These are phyloP conservation scores for Pharus latifolius DNA, from an alignment of 176 grass and related monocot genomes.

Conservation along the genomic window DNA sequence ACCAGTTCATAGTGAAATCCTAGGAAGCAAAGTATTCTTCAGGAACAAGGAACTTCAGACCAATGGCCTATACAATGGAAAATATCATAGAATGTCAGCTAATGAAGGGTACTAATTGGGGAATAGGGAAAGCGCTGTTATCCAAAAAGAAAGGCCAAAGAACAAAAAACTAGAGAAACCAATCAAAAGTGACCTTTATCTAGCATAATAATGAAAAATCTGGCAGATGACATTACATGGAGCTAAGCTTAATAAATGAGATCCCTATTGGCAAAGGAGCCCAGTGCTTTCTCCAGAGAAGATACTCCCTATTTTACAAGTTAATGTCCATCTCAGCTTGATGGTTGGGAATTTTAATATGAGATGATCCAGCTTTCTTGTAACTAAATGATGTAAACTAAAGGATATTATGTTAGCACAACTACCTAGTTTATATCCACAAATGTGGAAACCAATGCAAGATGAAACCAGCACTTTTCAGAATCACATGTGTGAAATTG, in stretches of 20 bases:
- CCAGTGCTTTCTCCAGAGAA: neutral
- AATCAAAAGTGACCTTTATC: neutral
- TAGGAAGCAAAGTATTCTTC: conserved; percentile 56
- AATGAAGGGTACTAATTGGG: neutral
- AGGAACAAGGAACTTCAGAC: conserved; percentile 64
- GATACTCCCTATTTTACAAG: neutral
- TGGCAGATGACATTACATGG: neutral
- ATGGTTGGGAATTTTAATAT: neutral
- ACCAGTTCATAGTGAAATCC: neutral
- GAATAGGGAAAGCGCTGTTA: too few species aligned
- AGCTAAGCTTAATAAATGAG: neutral
- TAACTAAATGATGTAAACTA: neutral
- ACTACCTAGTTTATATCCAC: neutral
- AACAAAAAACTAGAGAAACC: neutral
- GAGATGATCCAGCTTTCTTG: neutral
- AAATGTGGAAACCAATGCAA: neutral
- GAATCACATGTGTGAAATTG: neutral
- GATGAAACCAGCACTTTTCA: neutral
- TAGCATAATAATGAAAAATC: neutral
- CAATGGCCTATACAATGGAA: conserved; percentile 46
- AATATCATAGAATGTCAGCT: neutral
- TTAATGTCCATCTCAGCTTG: neutral
- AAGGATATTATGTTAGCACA: neutral
- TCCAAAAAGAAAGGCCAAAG: neutral
- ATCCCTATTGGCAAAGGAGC: neutral